Evolutionary conservation across 2,329 filamentous ascomycete genomes (phyloP), one percentile per base, ranked within the genome.

Genomic region (Pestalotiopsis fici): DNA sequence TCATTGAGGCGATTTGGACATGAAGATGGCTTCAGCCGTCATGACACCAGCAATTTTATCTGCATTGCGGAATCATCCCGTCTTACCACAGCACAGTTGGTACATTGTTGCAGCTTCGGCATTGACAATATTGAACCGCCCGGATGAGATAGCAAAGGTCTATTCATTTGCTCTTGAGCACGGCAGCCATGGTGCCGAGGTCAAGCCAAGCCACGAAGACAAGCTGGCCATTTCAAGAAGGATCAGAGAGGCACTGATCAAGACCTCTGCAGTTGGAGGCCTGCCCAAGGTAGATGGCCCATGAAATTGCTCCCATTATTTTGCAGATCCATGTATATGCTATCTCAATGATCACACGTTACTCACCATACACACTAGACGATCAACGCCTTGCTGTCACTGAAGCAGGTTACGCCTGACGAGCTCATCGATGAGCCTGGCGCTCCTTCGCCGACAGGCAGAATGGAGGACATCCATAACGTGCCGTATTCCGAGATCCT

Each of bases 171-270:
- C 80, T 1, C 70, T 87, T 7, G 75, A 75, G 1, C 69, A 79
- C 50, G 77, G 72, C 2, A 57, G 70, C 23, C 71, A 71, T 7
- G 63, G 69, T 11, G 62, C 60, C 21, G 76, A 77, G 37, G 66
- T 62, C 3, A 71, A 69, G n/a, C 74, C 68, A 54, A 74, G 63
- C 60, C 65, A 72, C 11, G 78, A 80, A 15, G 81, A 83, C 66
- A 78, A 82, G 65, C 74, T 85, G 64, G 69, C 69, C n/a, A 82
- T 86, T 60, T 78, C 80, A 2, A 76, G 83, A 56, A 79, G 83
- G 56, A 80, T 85, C 68, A 76, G 85, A 25, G 85, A 87, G 72
- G 83, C 83, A 1, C 74, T 87, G 31, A 74, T 87, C 37, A 87
- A 87, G 71, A 78, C 79, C 7, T 79, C 81, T 13, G 80, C 83